Conservation (phyloP, 805 yeast genomes). For the Wickerhamiella galacta region DNA sequence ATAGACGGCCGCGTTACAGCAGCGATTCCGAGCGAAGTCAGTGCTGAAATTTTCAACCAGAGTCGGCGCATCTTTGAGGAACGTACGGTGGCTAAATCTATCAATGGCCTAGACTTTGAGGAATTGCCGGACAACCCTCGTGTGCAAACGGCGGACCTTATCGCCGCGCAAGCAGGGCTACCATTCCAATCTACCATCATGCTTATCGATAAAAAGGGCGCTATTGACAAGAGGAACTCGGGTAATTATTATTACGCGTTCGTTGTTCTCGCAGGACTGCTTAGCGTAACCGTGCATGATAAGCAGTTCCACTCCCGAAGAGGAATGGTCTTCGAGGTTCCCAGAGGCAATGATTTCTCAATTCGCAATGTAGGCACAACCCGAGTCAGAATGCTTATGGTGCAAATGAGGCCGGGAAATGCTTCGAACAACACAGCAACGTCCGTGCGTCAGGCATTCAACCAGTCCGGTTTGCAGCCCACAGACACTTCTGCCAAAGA, state of each 20-base stretch:
- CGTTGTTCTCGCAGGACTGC: constrained; percentile 11
- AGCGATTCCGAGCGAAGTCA: no score
- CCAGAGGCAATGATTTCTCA: constrained; percentile 11
- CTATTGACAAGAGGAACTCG: constrained; percentile 6
- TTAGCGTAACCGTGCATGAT: constrained; percentile 7
- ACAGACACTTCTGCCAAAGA: no score
- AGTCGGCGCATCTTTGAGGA: constrained; percentile 3
- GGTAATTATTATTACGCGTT: constrained; percentile 9
- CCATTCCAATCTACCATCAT: constrained; percentile 9
- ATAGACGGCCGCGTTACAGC: no score
- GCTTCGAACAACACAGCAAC: background rate
- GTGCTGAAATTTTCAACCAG: background rate
- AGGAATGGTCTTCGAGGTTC: constrained; percentile 13
- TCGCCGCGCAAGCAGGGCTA: constrained; percentile 2
- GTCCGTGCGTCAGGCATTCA: no score
- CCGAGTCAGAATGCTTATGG: constrained; percentile 2
- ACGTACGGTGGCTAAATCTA: constrained; percentile 11
- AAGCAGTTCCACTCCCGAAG: constrained; percentile 8
- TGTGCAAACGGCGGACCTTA: constrained; percentile 3
- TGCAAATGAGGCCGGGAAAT: constrained; percentile 1
- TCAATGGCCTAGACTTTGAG: constrained; percentile 7
- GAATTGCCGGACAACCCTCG: constrained; percentile 4
- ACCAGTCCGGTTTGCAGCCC: no score
- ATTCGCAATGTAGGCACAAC: constrained; percentile 7
- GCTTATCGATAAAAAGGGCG: constrained; percentile 8